Conservation (phyloP, 2,329 filamentous ascomycete genomes). For the Knoxdaviesia capensis region DNA sequence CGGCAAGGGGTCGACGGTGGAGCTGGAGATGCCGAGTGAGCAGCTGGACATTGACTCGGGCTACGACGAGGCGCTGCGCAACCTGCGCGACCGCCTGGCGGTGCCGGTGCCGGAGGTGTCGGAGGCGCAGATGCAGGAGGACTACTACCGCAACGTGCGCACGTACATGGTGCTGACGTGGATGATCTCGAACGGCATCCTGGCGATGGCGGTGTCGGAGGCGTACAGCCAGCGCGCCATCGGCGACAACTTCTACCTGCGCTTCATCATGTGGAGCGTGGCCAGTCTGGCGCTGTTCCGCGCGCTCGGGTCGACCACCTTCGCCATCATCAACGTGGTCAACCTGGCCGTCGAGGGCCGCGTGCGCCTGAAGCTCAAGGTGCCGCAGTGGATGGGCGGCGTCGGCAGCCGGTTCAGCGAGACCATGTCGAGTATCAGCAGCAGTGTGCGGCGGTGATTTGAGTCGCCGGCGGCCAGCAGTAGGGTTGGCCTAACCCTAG, state of each 20-base stretch:
- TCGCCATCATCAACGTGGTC: slow-evolving; percentile 64
- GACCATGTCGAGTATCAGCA: slow-evolving; percentile 28
- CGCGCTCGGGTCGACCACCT: slow-evolving; percentile 61
- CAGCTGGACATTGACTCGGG: slow-evolving; percentile 96
- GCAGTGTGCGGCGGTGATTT: slow-evolving; percentile 17
- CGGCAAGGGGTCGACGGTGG: slow-evolving; percentile 60
- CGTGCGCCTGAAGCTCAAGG: slow-evolving; percentile 37
- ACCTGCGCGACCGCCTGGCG: slow-evolving; percentile 81
- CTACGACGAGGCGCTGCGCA: slow-evolving; percentile 91
- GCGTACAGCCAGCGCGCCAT: slow-evolving; percentile 55
- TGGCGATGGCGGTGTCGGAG: slow-evolving; percentile 86
- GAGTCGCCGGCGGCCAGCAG: background rate
- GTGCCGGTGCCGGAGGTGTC: slow-evolving; percentile 41
- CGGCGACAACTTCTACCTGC: slow-evolving; percentile 72
- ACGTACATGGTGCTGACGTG: slow-evolving; percentile 96
- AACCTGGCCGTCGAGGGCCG: slow-evolving; percentile 77
- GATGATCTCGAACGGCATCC: slow-evolving; percentile 80
- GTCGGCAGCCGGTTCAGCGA: slow-evolving; percentile 22
- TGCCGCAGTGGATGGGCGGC: slow-evolving; percentile 26
- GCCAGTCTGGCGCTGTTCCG: slow-evolving; percentile 74
- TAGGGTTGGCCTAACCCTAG: no score
- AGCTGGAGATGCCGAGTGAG: slow-evolving; percentile 93
- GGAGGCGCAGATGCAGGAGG: slow-evolving; percentile 80
- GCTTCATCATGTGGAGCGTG: slow-evolving; percentile 84
- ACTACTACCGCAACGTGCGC: slow-evolving; percentile 92